Percentiles rank a stretch among this genome's conserved stretches.
phyloP scores from a whole-genome alignment of 1,284 basidiomycete species.

The Takashimella tepidaria region DNA sequence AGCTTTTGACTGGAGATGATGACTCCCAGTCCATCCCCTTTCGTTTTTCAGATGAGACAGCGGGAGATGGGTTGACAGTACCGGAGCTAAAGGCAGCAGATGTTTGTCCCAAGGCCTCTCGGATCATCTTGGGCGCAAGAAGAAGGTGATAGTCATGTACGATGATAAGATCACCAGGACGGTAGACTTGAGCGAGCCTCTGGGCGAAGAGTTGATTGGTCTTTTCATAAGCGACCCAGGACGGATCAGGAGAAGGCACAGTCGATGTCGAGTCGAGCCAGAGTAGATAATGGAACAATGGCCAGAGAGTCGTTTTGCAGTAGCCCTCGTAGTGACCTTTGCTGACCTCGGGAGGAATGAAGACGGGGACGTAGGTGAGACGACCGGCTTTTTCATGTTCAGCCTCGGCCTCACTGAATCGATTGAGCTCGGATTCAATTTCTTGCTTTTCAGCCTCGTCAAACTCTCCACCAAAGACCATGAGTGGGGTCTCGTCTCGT shows the following conservation, averaged over 20 bases:
- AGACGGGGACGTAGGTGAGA: conserved; percentile 78
- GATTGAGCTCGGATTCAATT: conserved; percentile 60
- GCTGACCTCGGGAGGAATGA: conserved; percentile 83
- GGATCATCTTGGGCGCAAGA: conserved; percentile 78
- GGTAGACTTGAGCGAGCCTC: conserved; percentile 68
- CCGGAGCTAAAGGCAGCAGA: conserved; percentile 13
- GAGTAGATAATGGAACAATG: conserved; percentile 94
- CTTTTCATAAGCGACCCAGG: conserved; percentile 77
- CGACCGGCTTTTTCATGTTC: conserved; percentile 51
- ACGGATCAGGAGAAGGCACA: conserved; percentile 57
- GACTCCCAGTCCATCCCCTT: conserved; percentile 36
- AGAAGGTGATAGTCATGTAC: conserved; percentile 91
- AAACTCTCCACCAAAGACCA: conserved; percentile 55
- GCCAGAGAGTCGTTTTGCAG: conserved; percentile 98
- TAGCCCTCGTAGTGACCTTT: conserved; percentile 96
- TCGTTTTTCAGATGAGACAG: conserved; percentile 18
- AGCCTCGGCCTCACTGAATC: conserved; percentile 58
- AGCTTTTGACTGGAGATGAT: conserved; percentile 7
- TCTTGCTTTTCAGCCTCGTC: conserved; percentile 58
- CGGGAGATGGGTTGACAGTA: conserved; percentile 24
- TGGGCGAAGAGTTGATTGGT: conserved; percentile 84
- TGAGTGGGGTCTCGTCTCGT: conserved; percentile 27
- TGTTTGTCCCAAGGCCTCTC: conserved; percentile 69
- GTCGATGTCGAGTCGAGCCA: conserved; percentile 76
- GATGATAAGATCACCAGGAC: conserved; percentile 85